phyloP scores from a whole-genome alignment of 73 alveolate species.

The Paramecium sonneborni region DNA sequence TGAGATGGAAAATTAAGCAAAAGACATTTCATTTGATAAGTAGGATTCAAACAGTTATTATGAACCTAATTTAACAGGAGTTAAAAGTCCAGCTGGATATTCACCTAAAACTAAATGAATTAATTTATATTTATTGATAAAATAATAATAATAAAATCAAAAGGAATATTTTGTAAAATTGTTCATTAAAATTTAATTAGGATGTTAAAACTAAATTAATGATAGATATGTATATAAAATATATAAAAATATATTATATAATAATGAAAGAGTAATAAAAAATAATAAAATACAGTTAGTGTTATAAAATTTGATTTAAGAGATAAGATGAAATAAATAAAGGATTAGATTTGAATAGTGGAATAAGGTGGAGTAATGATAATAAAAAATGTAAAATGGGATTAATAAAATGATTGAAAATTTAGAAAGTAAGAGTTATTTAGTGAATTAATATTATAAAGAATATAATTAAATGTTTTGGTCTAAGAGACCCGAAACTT shows the following conservation, averaged over 20 bases:
- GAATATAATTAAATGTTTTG: neutral
- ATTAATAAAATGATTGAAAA: neutral
- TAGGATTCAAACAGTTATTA: neutral
- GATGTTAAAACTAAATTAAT: no score
- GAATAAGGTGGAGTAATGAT: no score
- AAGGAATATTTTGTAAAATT: no score
- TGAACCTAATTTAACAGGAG: slow-evolving; percentile 25
- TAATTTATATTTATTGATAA: neutral
- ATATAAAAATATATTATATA: no score
- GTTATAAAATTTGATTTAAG: no score
- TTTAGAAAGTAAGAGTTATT: neutral
- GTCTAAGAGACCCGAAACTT: slow-evolving; percentile 1
- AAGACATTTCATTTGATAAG: neutral
- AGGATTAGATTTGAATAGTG: neutral
- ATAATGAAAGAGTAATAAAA: no score
- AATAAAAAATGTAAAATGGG: no score
- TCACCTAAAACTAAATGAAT: slow-evolving; percentile 24
- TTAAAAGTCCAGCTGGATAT: slow-evolving; percentile 6
- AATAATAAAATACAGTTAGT: no score
- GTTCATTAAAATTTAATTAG: no score
- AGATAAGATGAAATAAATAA: no score
- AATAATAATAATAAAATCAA: neutral
- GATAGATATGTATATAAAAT: no score
- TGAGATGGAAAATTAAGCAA: neutral
- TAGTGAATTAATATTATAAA: neutral